A percentile compares a stretch with the other conserved stretches of the same genome.
Evolutionary conservation across 345 rosid species (phyloP).

Genomic region (Hypericum androsaemum): DNA sequence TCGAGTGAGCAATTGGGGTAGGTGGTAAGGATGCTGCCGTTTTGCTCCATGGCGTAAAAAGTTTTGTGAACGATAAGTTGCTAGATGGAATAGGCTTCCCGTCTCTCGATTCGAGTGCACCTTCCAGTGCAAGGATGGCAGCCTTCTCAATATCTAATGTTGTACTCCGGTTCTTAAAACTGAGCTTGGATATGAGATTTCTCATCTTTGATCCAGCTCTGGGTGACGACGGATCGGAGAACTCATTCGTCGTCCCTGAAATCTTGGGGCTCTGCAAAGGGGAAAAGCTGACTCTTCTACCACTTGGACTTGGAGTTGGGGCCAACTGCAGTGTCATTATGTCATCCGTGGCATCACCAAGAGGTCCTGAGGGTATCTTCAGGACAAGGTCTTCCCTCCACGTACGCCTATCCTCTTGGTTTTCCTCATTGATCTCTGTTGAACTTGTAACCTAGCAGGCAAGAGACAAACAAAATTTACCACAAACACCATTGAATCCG

Average conservation of each 20-base stretch:
- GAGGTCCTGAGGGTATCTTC: conserved; percentile 37
- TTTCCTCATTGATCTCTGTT: conserved; percentile 59
- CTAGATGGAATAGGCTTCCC: conserved; percentile 39
- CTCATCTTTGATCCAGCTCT: conserved; percentile 42
- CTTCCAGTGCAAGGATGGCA: conserved; percentile 49
- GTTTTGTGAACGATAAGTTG: conserved; percentile 46
- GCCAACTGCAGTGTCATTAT: conserved; percentile 33
- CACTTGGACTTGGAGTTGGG: conserved; percentile 43
- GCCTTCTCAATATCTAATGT: conserved; percentile 68
- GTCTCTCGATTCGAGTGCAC: conserved; percentile 26
- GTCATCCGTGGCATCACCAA: conserved; percentile 32
- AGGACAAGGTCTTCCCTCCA: conserved; percentile 29
- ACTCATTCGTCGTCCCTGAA: conserved; percentile 21
- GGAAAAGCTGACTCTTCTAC: conserved; percentile 69
- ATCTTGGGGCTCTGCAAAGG: conserved; percentile 61
- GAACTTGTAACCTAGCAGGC: conserved; percentile 35
- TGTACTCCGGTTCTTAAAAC: conserved; percentile 49
- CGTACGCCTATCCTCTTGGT: conserved; percentile 16
- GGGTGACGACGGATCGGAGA: conserved; percentile 31
- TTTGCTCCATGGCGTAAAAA: conserved; percentile 46
- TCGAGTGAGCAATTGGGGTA: conserved; percentile 64
- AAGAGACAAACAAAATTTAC: neutral
- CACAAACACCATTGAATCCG: no score
- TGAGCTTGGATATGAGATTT: conserved; percentile 60
- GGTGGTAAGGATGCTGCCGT: conserved; percentile 59